These are phyloP conservation scores for Pulveroboletus frians DNA, from an alignment of 768 basidiomycete genomes.

Conservation along the genomic window DNA sequence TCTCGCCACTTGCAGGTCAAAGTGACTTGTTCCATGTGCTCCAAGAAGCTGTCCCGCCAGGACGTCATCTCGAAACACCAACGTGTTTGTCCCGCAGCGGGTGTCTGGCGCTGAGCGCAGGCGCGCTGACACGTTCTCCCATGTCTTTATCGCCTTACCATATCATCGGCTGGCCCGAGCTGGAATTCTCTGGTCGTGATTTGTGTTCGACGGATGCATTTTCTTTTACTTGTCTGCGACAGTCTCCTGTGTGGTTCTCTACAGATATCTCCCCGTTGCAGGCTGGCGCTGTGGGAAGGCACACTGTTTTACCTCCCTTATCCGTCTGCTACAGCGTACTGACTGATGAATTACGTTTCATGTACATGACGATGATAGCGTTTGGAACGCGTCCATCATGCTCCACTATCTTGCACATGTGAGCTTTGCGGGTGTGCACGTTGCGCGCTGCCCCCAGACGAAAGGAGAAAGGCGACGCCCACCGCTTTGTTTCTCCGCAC, in stretches of 20 bases:
- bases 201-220: background rate
- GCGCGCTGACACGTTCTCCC: background rate
- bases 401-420: background rate
- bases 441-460: background rate
- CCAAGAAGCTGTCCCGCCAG: constrained; percentile 24
- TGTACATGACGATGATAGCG: background rate
- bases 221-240: background rate
- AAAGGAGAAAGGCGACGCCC: background rate
- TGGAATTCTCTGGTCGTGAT: background rate
- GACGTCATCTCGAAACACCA: constrained; percentile 26
- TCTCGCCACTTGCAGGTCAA: constrained; percentile 26
- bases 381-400: background rate
- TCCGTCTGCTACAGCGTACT: background rate
- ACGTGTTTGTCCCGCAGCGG: constrained; percentile 22
- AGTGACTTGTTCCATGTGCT: constrained; percentile 26
- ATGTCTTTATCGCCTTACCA: background rate
- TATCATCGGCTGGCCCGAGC: background rate
- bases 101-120: constrained; percentile 9
- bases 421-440: background rate
- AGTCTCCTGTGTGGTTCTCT: background rate
- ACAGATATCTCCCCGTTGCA: background rate
- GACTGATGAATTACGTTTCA: background rate
- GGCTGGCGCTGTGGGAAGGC: constrained; percentile 1
- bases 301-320: background rate
- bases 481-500: background rate